phyloP scores from a whole-genome alignment of 1,139 yeast species.

The Protomyces inouyei region DNA sequence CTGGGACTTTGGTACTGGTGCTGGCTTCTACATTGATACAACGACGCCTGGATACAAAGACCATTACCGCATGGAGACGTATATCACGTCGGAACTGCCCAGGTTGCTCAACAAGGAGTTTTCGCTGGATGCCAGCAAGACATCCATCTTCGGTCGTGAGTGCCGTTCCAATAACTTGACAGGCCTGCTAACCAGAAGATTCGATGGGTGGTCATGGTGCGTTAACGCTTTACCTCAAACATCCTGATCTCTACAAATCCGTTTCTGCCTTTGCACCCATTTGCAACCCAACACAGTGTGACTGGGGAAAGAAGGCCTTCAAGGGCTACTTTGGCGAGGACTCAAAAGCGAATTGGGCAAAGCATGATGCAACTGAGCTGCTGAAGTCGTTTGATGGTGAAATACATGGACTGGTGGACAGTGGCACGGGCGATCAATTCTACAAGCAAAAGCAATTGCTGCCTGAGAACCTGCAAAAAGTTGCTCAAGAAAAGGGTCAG shows the following conservation, averaged over 20 bases:
- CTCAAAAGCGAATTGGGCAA: slow-evolving; percentile 53
- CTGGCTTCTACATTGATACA: slow-evolving; percentile 90
- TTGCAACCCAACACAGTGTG: slow-evolving; percentile 65
- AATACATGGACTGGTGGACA: slow-evolving; percentile 62
- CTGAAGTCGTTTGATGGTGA: slow-evolving; percentile 54
- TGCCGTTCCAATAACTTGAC: not conserved
- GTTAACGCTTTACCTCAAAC: slow-evolving; percentile 63
- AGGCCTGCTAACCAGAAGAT: slow-evolving; percentile 61
- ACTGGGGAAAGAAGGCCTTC: slow-evolving; percentile 87
- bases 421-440: slow-evolving; percentile 73
- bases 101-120: slow-evolving; percentile 47
- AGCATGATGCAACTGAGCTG: slow-evolving; percentile 77
- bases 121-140: slow-evolving; percentile 53
- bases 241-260: slow-evolving; percentile 70
- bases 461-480: slow-evolving; percentile 68
- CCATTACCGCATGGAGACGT: slow-evolving; percentile 81
- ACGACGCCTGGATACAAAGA: slow-evolving; percentile 63
- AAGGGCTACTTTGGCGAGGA: slow-evolving; percentile 67
- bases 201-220: slow-evolving; percentile 99
- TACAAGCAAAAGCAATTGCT: slow-evolving; percentile 63
- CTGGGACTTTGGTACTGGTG: slow-evolving; percentile 92
- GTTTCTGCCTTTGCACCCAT: slow-evolving; percentile 93
- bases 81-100: slow-evolving; percentile 71
- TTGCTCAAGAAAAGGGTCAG: slow-evolving; percentile 55
- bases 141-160: slow-evolving; percentile 47